A percentile compares a stretch with the other conserved stretches of the same genome.
Evolutionary conservation across 2,329 filamentous ascomycete species (phyloP).

Genomic region (Aspergillus versicolor): DNA sequence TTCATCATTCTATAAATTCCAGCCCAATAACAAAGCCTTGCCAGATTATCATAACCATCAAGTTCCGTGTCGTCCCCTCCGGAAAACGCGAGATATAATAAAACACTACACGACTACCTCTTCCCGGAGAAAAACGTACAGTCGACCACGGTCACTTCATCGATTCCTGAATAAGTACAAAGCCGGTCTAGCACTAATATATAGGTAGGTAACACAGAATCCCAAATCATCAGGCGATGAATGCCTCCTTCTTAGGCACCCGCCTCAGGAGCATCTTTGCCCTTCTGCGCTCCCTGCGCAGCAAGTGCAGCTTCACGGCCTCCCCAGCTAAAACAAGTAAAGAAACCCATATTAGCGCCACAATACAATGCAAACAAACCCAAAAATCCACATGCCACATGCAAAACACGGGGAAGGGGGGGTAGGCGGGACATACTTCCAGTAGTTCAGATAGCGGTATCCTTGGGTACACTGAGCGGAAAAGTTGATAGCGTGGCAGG

Average conservation of each 20-base stretch:
- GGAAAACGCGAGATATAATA: neutral
- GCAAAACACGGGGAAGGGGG: neutral
- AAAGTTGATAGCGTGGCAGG: constrained; percentile 67
- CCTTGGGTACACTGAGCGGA: constrained; percentile 60
- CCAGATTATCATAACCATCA: neutral
- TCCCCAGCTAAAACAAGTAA: constrained; percentile 35
- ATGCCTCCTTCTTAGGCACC: constrained; percentile 27
- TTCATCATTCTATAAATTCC: neutral
- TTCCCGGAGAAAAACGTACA: neutral
- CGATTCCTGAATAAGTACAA: constrained; percentile 6
- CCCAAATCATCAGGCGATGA: constrained; percentile 13
- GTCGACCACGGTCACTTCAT: constrained; percentile 5
- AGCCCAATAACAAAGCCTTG: neutral
- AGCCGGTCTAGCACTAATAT: constrained; percentile 9
- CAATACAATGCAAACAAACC: neutral
- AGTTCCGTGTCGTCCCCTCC: neutral
- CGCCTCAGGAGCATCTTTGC: constrained; percentile 29
- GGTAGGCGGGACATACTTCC: constrained; percentile 43
- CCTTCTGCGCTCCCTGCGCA: constrained; percentile 32
- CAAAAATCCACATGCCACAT: neutral
- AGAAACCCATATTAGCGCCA: constrained; percentile 11
- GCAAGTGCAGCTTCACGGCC: constrained; percentile 42
- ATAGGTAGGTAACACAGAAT: constrained; percentile 4
- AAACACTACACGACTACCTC: neutral
- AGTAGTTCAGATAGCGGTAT: constrained; percentile 63